Evolutionary conservation across 768 basidiomycete genomes (phyloP).

Genomic region (Megacollybia marginata): DNA sequence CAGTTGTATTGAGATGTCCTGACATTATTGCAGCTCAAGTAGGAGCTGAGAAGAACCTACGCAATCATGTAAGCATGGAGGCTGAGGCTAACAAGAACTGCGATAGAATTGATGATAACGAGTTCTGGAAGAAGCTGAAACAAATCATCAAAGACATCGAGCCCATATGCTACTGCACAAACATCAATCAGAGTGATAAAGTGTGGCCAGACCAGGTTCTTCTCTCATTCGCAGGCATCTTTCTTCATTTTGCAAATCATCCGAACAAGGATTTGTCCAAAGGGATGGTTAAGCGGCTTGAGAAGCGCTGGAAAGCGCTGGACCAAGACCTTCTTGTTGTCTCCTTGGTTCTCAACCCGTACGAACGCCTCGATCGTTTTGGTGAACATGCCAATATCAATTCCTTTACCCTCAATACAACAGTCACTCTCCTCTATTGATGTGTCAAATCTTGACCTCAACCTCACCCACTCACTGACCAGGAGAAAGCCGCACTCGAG

Average conservation of each 20-base stretch:
- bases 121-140: not conserved
- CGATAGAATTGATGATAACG: not conserved
- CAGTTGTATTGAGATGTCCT: slow-evolving; percentile 1
- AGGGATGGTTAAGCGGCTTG: not conserved
- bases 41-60: not conserved
- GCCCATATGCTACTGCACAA: not conserved
- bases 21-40: slow-evolving; percentile 5
- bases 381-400: not conserved
- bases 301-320: not conserved
- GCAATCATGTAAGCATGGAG: not conserved
- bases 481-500: not conserved
- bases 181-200: not conserved
- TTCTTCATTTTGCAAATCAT: not conserved
- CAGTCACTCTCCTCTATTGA: not conserved
- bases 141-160: not conserved
- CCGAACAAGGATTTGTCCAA: not conserved
- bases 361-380: not conserved
- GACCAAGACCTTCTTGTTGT: not conserved
- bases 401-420: not conserved
- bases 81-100: not conserved
- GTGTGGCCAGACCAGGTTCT: not conserved
- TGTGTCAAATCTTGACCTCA: not conserved
- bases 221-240: not conserved
- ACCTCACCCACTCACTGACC: not conserved
- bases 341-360: not conserved